Percentiles rank a stretch among this genome's conserved stretches.
phyloP scores from a whole-genome alignment of 768 basidiomycete species.

The Leccinum uliginosum region DNA sequence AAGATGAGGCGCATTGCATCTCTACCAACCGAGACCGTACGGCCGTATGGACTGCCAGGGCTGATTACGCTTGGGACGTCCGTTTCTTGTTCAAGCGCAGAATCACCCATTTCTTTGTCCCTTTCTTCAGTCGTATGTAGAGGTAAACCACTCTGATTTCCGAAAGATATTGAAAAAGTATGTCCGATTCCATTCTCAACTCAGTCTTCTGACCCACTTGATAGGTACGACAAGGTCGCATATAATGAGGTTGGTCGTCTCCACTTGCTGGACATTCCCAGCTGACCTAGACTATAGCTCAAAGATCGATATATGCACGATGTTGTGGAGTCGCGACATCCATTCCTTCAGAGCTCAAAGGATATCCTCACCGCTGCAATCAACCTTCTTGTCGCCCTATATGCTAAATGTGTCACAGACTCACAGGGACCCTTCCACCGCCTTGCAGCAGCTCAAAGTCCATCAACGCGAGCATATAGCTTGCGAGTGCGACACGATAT shows the following conservation, averaged over 20 bases:
- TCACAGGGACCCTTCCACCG: conserved; percentile 54
- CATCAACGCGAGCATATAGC: conserved; percentile 92
- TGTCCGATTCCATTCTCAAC: conserved; percentile 15
- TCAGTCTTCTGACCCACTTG: not conserved
- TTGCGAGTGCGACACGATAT: conserved; percentile 96
- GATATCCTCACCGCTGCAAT: conserved; percentile 57
- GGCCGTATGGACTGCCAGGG: no score
- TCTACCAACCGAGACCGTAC: no score
- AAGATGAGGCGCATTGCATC: no score
- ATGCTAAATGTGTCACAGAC: conserved; percentile 84
- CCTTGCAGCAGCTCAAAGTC: conserved; percentile 77
- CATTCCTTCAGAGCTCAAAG: conserved; percentile 66
- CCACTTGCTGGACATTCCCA: not conserved
- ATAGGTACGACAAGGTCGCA: conserved; percentile 94
- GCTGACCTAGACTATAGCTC: conserved; percentile 41
- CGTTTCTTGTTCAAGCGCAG: conserved; percentile 85
- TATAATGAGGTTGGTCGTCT: conserved; percentile 43
- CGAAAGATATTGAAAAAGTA: conserved; percentile 95
- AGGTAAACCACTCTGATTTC: conserved; percentile 90
- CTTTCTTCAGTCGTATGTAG: conserved; percentile 80
- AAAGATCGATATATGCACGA: conserved; percentile 17
- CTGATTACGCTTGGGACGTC: not conserved
- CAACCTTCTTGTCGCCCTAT: conserved; percentile 60
- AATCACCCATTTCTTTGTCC: conserved; percentile 78
- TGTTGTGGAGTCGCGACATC: conserved; percentile 24